These are phyloP conservation scores for Thermomucor indicae-seudaticae DNA, from an alignment of 371 early-diverging fungal species.

Conservation along the genomic window DNA sequence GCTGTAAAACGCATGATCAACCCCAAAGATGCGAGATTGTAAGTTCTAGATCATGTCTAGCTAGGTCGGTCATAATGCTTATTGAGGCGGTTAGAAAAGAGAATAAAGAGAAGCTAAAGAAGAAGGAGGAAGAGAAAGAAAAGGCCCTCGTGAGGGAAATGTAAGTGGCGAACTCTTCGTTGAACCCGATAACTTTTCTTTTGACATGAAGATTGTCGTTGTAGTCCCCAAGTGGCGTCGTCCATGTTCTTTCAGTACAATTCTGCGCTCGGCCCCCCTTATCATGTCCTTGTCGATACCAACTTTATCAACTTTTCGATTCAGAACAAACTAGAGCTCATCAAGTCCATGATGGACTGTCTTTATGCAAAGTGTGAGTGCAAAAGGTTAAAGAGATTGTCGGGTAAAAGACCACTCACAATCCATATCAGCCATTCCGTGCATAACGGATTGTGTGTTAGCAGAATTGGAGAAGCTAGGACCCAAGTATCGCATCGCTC, in stretches of 20 bases:
- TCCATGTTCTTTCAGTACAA: slow-evolving; percentile 98
- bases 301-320: slow-evolving; percentile 99
- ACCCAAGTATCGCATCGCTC: slow-evolving; percentile 93
- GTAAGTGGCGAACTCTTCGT: slow-evolving; percentile 54
- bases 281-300: slow-evolving; percentile 98
- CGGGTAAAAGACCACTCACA: not conserved
- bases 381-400: not conserved
- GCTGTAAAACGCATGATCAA: slow-evolving; percentile 88
- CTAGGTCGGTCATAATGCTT: not conserved
- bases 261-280: slow-evolving; percentile 96
- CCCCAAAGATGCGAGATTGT: slow-evolving; percentile 86
- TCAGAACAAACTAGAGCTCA: slow-evolving; percentile 97
- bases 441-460: slow-evolving; percentile 99
- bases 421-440: slow-evolving; percentile 66
- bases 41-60: slow-evolving; percentile 18
- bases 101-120: slow-evolving; percentile 75
- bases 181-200: not conserved
- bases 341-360: slow-evolving; percentile 98
- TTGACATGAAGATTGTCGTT: not conserved
- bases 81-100: slow-evolving; percentile 50
- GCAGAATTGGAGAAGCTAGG: slow-evolving; percentile 99
- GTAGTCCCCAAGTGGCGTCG: slow-evolving; percentile 86
- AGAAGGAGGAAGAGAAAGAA: slow-evolving; percentile 67
- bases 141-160: slow-evolving; percentile 75
- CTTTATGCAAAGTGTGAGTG: slow-evolving; percentile 89